Base-by-base conservation (phyloP, 139 green algal species). In the Auxenochlorella protothecoides region DNA sequence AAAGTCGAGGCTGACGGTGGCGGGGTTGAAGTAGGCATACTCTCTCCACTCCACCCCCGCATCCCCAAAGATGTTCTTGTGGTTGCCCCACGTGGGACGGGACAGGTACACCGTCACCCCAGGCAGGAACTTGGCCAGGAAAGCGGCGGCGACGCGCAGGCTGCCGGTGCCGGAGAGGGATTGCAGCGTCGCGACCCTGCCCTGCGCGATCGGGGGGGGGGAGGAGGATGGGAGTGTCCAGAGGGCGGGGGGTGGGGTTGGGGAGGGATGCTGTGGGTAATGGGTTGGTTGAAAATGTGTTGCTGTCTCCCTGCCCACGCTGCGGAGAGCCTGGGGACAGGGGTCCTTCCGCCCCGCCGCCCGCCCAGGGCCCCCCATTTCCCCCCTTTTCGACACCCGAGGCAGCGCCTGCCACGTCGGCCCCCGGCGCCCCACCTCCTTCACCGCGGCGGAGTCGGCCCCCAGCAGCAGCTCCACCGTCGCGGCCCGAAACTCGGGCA, bases 1-100 rank as follows among this genome's bases (percentile, higher is more conserved):
- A 83, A 96, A 96, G 88, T 99, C 92, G 15, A 99, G 87, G 52
- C 92, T 93, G 4, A 97, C 80, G 57, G 57, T 62, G 9, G 9
- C 57, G 57, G 57, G 57, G 71, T 62, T 9, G 57, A 15, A 62
- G 57, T 62, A 62, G 57, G 57, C 57, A 88, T 98, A 99, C 77
- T 90, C 81, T 75, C 89, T 84, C 89, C 86, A 96, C 70, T 90
- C 74, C 60, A 98, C 89, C 5, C 88, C 86, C 54, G 85, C 77
- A 61, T 97, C 92, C 0, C 79, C 78, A 71, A 97, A 97, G 80
- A 98, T 97, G 85, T 96, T 96, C 60, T 88, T 82, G 87, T 97
- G 71, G 5, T 71, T 96, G 72, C 86, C 85, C 91, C 93, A 98
- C 13, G 92, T 98, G 53, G 93, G 93, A 73, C 94, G 89, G 69